Evolutionary conservation across 768 basidiomycete species (phyloP).

Genomic region (Phallus indusiatus): DNA sequence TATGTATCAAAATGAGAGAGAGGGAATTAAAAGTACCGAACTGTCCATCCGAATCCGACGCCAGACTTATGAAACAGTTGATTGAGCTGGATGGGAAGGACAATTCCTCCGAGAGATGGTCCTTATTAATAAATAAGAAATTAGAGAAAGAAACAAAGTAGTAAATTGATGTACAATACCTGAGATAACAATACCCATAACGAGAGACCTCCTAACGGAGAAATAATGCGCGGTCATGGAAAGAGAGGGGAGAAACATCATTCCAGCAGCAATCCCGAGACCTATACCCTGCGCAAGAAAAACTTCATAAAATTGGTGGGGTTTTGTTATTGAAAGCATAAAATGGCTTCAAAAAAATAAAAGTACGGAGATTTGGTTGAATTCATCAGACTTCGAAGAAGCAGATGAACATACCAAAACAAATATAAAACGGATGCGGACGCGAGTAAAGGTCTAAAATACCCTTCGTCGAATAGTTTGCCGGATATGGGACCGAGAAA

Average conservation of each 20-base stretch:
- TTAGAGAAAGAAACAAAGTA: no score
- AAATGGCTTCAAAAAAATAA: slow-evolving; percentile 18
- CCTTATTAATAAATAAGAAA: background rate
- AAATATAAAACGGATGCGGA: background rate
- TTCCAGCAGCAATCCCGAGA: slow-evolving; percentile 32
- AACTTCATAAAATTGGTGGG: slow-evolving; percentile 27
- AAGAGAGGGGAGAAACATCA: slow-evolving; percentile 37
- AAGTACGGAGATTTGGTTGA: background rate
- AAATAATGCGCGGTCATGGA: slow-evolving; percentile 42
- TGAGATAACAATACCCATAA: slow-evolving; percentile 38
- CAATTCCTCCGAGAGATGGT: slow-evolving; percentile 30
- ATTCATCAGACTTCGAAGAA: no score
- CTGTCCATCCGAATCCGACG: background rate
- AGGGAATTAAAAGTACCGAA: background rate
- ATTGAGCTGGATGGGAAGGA: slow-evolving; percentile 45
- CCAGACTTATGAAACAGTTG: slow-evolving; percentile 23
- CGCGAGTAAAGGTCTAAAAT: background rate
- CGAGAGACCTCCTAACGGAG: slow-evolving; percentile 28
- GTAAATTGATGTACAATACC: no score
- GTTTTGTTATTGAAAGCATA: slow-evolving; percentile 40
- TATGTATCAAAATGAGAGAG: background rate
- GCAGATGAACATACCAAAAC: slow-evolving; percentile 1
- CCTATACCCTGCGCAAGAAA: slow-evolving; percentile 37
- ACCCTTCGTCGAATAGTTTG: slow-evolving; percentile 10
- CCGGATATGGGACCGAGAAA: slow-evolving; percentile 3